phyloP scores from a whole-genome alignment of 441 rosid species.

The Kokia cookei region DNA sequence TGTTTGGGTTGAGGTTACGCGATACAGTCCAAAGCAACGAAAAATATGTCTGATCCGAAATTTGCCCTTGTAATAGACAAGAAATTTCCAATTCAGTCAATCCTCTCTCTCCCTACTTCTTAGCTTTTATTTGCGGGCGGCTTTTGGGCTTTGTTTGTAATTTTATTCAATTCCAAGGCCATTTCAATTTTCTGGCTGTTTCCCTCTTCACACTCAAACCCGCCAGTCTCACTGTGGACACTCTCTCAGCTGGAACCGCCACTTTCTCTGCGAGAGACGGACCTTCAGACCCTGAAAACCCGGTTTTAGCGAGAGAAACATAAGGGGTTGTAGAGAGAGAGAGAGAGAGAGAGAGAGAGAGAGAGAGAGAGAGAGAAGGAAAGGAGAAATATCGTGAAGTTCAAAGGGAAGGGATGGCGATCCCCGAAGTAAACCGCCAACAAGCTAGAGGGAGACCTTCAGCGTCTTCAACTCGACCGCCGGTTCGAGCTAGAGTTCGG shows the following conservation, averaged over 20 bases:
- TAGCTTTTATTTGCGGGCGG: neutral
- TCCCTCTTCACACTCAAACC: neutral
- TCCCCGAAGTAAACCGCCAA: slow-evolving; percentile 30
- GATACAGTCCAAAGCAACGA: neutral
- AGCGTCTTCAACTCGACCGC: slow-evolving; percentile 14
- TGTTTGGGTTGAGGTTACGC: neutral
- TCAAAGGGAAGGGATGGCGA: slow-evolving; percentile 27
- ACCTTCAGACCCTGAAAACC: neutral
- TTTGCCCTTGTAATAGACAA: neutral
- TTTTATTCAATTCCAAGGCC: neutral
- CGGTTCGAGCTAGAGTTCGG: slow-evolving; percentile 36
- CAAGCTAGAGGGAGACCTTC: slow-evolving; percentile 23
- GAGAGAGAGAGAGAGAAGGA: neutral
- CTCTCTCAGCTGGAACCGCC: slow-evolving; percentile 12
- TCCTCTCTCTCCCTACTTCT: neutral
- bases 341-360: neutral
- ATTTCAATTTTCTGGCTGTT: neutral
- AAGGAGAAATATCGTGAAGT: neutral
- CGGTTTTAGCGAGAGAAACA: neutral
- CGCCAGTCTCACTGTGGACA: neutral
- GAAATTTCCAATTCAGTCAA: neutral
- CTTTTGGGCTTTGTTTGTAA: neutral
- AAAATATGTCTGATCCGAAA: neutral
- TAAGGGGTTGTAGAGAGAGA: neutral
- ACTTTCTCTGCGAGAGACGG: neutral